phyloP scores from a whole-genome alignment of 108 stramenopile genomes.

The Skeletonema menzelii region DNA sequence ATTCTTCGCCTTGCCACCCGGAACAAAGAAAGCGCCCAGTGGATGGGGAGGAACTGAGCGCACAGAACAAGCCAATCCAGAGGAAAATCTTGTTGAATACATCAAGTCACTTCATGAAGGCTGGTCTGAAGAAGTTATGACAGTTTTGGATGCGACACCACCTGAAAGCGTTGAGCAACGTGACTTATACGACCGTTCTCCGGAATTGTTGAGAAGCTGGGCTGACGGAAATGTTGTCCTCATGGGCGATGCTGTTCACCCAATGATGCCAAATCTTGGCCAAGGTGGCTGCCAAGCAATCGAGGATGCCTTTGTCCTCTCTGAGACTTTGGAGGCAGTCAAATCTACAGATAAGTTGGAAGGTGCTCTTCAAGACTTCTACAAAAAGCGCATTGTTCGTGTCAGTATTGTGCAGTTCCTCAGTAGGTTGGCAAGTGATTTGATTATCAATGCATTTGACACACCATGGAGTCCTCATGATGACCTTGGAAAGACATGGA shows the following conservation, averaged over 20 bases:
- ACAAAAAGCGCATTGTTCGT: constrained; percentile 89
- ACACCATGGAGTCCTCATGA: constrained; percentile 92
- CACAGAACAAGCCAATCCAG: constrained; percentile 68
- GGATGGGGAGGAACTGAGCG: constrained; percentile 83
- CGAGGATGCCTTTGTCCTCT: constrained; percentile 94
- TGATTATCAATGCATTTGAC: constrained; percentile 95
- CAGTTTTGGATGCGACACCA: constrained; percentile 90
- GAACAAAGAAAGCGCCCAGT: constrained; percentile 87
- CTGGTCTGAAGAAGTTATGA: constrained; percentile 92
- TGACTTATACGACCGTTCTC: constrained; percentile 94
- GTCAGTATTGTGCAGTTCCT: constrained; percentile 91
- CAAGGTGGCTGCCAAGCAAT: constrained; percentile 97
- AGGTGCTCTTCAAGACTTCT: constrained; percentile 82
- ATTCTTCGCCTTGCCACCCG: constrained; percentile 96
- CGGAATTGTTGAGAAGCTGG: constrained; percentile 91
- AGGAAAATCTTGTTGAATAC: constrained; percentile 89
- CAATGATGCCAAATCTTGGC: constrained; percentile 99
- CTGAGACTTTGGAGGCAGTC: constrained; percentile 79
- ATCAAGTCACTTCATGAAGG: constrained; percentile 91
- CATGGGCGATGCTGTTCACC: constrained; percentile 93
- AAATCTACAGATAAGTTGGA: constrained; percentile 76
- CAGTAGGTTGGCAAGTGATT: constrained; percentile 89
- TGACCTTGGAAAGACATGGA: constrained; percentile 85
- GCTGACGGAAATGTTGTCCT: constrained; percentile 92
- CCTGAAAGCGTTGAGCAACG: constrained; percentile 94